Evolutionary conservation across 108 stramenopile genomes (phyloP), one percentile per base, ranked within the genome.

Genomic region (Skeletonema menzelii): DNA sequence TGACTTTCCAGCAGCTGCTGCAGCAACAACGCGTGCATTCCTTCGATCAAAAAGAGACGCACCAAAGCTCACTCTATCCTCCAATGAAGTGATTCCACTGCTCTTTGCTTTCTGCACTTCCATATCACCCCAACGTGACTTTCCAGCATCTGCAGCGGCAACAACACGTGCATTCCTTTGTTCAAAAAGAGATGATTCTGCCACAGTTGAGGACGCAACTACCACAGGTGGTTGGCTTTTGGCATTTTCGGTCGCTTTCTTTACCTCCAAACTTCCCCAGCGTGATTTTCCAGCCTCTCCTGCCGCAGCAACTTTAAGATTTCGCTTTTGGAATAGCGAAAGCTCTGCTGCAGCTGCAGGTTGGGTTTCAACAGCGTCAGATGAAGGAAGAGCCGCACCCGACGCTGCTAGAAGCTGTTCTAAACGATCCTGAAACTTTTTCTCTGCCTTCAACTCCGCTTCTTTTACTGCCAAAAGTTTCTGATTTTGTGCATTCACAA

Each of bases 71-170:
- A 84, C 70, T 7, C 84, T 70, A 55, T 84, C 84, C n/a, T 80
- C 80, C 55, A 84, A 56, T 55, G 58, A 72, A 22, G 19, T n/a
- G 20, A 30, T 77, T 11, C 65, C 72, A 27, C 22, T 56, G 55
- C n/a, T n/a, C n/a, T n/a, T n/a, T n/a, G 10, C 60, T 42, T 42
- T 56, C 5, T 84, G 55, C 1, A 85, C 63, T 61, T 93, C 92
- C 76, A 58, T 73, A 72, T 72, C 74, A 13, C 92, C 92, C 92
- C 92, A 93, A 22, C 92, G 88, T 14, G 89, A 88, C 60, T 88
- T 89, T 30, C 92, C 92, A 35, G 87, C 88, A 58, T 61, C 59
- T 12, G 87, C 92, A 15, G 84, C 85, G 2, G 84, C 87, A 5
- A 74, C 46, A 15, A 91, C 84, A 17, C 79, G 83, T 27, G 85